Percentiles rank a stretch among this genome's conserved stretches.
phyloP scores from a whole-genome alignment of 331 rosid species.

The Rosa hybrid region DNA sequence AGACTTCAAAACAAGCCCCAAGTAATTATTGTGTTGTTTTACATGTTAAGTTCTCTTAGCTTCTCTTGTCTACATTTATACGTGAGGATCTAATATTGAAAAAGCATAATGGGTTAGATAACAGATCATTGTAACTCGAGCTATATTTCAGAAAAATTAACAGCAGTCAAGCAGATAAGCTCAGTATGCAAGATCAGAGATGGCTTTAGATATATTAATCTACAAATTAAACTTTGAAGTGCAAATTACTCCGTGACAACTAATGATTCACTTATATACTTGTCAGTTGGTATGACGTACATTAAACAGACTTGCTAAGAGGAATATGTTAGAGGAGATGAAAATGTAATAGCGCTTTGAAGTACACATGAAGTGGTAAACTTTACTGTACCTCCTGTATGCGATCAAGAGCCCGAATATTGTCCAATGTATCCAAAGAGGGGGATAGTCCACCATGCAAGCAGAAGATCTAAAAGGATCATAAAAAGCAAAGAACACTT shows the following conservation, averaged over 20 bases:
- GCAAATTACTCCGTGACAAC: background rate
- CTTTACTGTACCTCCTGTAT: conserved; percentile 36
- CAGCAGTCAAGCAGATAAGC: background rate
- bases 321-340: background rate
- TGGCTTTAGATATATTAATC: background rate
- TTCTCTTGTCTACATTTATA: background rate
- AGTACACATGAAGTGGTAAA: background rate
- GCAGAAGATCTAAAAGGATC: conserved; percentile 34
- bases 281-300: background rate
- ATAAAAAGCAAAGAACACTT: background rate
- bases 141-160: background rate
- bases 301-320: background rate
- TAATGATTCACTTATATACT: background rate
- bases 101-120: background rate
- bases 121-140: background rate
- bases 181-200: background rate
- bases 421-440: conserved; percentile 39
- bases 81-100: background rate
- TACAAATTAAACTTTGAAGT: background rate
- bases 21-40: background rate
- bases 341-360: background rate
- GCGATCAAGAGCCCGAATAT: conserved; percentile 40
- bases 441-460: conserved; percentile 48
- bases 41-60: background rate
- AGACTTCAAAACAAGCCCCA: conserved; percentile 6